Base-by-base conservation (phyloP, 2,329 filamentous ascomycete species). In the Thermoascus crustaceus region DNA sequence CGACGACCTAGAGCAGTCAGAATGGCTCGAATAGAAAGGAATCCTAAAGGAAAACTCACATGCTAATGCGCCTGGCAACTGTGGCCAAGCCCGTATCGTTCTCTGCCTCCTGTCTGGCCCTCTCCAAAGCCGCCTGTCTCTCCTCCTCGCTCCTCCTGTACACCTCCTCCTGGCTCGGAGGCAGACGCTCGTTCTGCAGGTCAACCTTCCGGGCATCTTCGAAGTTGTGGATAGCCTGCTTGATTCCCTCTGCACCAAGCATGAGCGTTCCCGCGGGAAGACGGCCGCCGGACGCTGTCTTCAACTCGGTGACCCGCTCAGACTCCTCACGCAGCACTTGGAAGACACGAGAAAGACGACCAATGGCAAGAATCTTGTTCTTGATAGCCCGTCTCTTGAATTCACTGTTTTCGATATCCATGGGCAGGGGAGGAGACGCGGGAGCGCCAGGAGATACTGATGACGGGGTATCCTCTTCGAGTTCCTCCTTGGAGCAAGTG, bases 321-420 rank as follows among this genome's bases (percentile, higher is more conserved):
- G 88, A 94, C 65, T 98, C 91, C 66, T 98, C 91, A 54, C 91
- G 86, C 50, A 98, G 67, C 33, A 98, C 91, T 61, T 98, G 91
- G 80, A 98, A 98, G 42, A 98, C 91, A 52, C 91, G 85, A 23
- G 91, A 96, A 46, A 98, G 73, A 49, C 91, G 85, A 19, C 91
- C 91, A 54, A 98, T 98, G 41, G 91, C 91, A 51, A 98, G 70
- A 56, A 98, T 96, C 73, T 98, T 98, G 79, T 98, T 98, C 75
- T 96, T 96, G 75, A 98, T 94, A 3, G 88, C 88, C 30, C 88
- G 81, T 54, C 91, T 78, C 74, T 95, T 96, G 71, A 82, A 89
- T 59, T 98, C 91, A 51, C 82, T 85, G 34, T 82, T 88, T 33
- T 94, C 87, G 8, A 83, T 80, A 52, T 96, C 89, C 53, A 73